Evolutionary conservation across 805 yeast species (phyloP).

Genomic region (Zygosaccharomyces siamensis): DNA sequence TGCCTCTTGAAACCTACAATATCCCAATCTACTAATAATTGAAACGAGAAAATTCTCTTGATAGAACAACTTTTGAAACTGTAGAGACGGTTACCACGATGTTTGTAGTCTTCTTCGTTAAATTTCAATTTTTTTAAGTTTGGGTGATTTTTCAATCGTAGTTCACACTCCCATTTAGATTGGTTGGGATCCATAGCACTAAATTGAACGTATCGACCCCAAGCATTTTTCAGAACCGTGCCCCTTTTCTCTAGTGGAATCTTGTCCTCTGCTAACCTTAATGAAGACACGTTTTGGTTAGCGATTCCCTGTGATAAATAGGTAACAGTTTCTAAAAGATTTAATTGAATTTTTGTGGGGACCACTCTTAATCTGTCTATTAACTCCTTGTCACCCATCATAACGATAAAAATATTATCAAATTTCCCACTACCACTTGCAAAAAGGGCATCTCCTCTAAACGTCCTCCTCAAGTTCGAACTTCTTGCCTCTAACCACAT

Average conservation of each 20-base stretch:
- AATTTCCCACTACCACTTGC: conserved; percentile 23
- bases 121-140: conserved; percentile 22
- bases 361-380: conserved; percentile 10
- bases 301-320: conserved; percentile 31
- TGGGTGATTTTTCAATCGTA: conserved; percentile 23
- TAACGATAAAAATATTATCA: conserved; percentile 21
- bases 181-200: conserved; percentile 4
- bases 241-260: conserved; percentile 7
- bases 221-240: background rate
- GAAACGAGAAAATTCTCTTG: conserved; percentile 27
- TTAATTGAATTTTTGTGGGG: conserved; percentile 24
- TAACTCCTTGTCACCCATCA: conserved; percentile 13
- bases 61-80: conserved; percentile 32
- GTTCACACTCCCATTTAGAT: conserved; percentile 20
- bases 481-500: conserved; percentile 29
- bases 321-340: conserved; percentile 27
- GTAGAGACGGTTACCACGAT: conserved; percentile 32
- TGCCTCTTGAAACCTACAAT: conserved; percentile 19
- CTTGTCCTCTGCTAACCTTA: conserved; percentile 22
- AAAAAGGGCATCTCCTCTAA: conserved; percentile 26
- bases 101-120: conserved; percentile 32
- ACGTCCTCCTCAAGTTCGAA: conserved; percentile 17
- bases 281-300: conserved; percentile 29
- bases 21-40: conserved; percentile 28
- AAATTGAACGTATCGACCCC: conserved; percentile 8